Percentiles rank a stretch among this genome's conserved stretches.
These are phyloP conservation scores for Graphilbum fragrans DNA, from an alignment of 2,329 filamentous ascomycete species.

Conservation along the genomic window DNA sequence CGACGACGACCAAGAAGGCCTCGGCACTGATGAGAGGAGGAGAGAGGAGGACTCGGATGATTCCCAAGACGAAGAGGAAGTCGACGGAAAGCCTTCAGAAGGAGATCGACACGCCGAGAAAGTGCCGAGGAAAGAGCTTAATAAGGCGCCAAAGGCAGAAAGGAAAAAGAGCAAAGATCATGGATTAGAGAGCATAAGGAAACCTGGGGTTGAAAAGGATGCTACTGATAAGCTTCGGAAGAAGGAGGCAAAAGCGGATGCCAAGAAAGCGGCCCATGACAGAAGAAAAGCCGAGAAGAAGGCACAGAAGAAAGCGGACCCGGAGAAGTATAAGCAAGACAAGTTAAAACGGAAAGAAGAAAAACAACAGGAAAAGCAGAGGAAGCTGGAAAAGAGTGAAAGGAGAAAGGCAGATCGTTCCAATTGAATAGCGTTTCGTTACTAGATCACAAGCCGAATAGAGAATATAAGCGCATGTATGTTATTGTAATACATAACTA, in stretches of 20 bases:
- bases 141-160: constrained; percentile 15
- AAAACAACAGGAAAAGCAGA: neutral
- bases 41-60: constrained; percentile 16
- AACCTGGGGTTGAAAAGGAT: constrained; percentile 5
- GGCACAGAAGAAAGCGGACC: too few relatives aligned
- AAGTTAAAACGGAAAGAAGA: neutral
- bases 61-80: constrained; percentile 21
- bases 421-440: neutral
- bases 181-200: too few relatives aligned
- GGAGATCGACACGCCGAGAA: neutral
- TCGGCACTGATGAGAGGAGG: neutral
- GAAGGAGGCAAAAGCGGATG: neutral
- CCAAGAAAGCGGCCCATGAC: constrained; percentile 7
- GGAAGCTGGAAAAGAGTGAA: neutral
- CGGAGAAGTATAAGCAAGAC: constrained; percentile 14
- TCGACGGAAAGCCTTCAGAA: constrained; percentile 8
- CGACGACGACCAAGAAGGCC: constrained; percentile 21
- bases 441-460: too few relatives aligned
- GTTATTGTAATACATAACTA: too few relatives aligned
- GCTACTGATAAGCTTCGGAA: neutral
- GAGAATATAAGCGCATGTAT: too few relatives aligned
- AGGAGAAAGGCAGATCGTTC: neutral
- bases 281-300: neutral
- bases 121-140: neutral
- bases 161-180: neutral